These are phyloP conservation scores for Venturia effusa DNA, from an alignment of 2,329 filamentous ascomycete genomes.

Conservation along the genomic window DNA sequence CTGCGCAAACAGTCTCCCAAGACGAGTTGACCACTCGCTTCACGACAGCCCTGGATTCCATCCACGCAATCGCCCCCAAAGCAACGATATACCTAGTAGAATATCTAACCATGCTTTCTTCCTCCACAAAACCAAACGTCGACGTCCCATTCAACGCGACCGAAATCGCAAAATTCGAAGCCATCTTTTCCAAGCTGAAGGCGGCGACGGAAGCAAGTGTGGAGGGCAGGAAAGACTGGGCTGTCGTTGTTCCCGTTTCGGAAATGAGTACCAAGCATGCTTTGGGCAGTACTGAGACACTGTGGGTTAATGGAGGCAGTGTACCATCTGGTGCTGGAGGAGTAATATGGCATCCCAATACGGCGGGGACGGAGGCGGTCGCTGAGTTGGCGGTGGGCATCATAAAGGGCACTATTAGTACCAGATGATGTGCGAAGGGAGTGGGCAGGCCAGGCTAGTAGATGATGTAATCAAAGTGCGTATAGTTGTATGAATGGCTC, in stretches of 20 bases:
- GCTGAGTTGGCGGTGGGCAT: not conserved
- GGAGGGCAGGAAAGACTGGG: constrained; percentile 1
- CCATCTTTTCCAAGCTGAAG: constrained; percentile 6
- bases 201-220: constrained; percentile 2
- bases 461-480: not conserved
- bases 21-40: not conserved
- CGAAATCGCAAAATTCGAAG: constrained; percentile 2
- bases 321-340: not conserved
- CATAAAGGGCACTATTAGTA: not conserved
- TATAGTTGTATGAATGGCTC: not conserved
- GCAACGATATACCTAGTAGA: constrained; percentile 9
- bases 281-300: not conserved
- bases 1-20: not conserved
- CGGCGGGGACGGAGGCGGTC: not conserved
- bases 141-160: constrained; percentile 9
- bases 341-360: constrained; percentile 2
- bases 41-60: not conserved
- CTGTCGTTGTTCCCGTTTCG: constrained; percentile 4
- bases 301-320: constrained; percentile 9
- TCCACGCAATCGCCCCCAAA: not conserved
- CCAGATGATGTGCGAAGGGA: not conserved
- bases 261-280: not conserved
- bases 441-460: not conserved
- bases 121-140: not conserved
- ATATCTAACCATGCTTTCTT: constrained; percentile 11